A percentile compares a stretch with the other conserved stretches of the same genome.
phyloP scores from a whole-genome alignment of 305 asterid genomes.

The Fraxinus latifolia region DNA sequence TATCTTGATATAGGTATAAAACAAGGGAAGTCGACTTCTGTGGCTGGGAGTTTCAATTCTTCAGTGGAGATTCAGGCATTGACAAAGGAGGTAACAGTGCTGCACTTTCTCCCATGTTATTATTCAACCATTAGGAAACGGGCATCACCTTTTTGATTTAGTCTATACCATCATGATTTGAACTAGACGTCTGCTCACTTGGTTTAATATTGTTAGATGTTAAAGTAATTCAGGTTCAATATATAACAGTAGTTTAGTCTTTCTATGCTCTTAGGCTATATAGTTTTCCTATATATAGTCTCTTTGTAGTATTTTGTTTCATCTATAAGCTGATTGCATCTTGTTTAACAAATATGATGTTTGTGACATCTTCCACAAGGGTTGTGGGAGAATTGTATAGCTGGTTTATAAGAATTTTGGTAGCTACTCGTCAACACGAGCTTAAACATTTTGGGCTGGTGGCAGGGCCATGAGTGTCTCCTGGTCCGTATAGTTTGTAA shows the following conservation, averaged over 20 bases:
- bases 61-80: conserved; percentile 49
- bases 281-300: neutral
- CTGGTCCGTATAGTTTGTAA: neutral
- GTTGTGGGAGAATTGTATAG: neutral
- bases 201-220: neutral
- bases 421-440: neutral
- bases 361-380: neutral
- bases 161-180: neutral
- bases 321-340: neutral
- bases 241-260: neutral
- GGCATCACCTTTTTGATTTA: neutral
- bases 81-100: conserved; percentile 58
- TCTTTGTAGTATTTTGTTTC: neutral
- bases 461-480: neutral
- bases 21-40: conserved; percentile 46
- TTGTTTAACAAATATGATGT: neutral
- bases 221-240: neutral
- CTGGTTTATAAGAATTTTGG: neutral
- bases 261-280: neutral
- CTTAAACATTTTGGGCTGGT: neutral
- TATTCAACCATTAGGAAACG: neutral
- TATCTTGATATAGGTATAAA: conserved; percentile 37
- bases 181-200: neutral
- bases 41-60: conserved; percentile 29
- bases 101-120: neutral